phyloP scores from a whole-genome alignment of 1,284 basidiomycete genomes.

The Peniophora sp. region DNA sequence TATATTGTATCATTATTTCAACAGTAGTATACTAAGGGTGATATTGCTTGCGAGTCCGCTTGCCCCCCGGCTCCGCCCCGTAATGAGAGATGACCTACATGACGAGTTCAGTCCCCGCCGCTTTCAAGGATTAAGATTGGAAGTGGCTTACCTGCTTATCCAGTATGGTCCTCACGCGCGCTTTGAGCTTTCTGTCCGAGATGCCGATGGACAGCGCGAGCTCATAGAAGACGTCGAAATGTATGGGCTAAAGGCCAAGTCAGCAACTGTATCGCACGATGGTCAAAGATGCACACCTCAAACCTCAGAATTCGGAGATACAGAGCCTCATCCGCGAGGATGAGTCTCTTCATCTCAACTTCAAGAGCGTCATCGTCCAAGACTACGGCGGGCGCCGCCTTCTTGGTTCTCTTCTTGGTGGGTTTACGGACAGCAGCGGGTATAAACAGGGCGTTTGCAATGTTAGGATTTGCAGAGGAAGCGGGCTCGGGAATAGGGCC shows the following conservation, averaged over 20 bases:
- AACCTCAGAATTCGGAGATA: slow-evolving; percentile 53
- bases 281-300: slow-evolving; percentile 37
- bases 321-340: slow-evolving; percentile 36
- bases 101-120: too few relatives aligned
- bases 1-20: background rate
- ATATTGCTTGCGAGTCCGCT: slow-evolving; percentile 14
- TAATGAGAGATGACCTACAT: slow-evolving; percentile 45
- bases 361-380: slow-evolving; percentile 25
- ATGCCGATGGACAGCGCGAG: slow-evolving; percentile 23
- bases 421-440: too few relatives aligned
- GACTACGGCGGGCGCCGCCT: slow-evolving; percentile 15
- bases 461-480: too few relatives aligned
- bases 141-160: slow-evolving; percentile 43
- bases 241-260: slow-evolving; percentile 39
- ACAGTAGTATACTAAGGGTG: slow-evolving; percentile 5
- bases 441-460: too few relatives aligned
- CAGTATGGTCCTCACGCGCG: slow-evolving; percentile 41
- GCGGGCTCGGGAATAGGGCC: too few relatives aligned
- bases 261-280: background rate
- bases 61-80: slow-evolving; percentile 24
- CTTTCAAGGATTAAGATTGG: background rate
- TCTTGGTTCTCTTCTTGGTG: slow-evolving; percentile 3
- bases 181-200: slow-evolving; percentile 27
- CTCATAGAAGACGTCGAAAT: slow-evolving; percentile 45
- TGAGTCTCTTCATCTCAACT: slow-evolving; percentile 29